Evolutionary conservation across 208 protist genomes (phyloP).

Genomic region (Trichomonas tenax): DNA sequence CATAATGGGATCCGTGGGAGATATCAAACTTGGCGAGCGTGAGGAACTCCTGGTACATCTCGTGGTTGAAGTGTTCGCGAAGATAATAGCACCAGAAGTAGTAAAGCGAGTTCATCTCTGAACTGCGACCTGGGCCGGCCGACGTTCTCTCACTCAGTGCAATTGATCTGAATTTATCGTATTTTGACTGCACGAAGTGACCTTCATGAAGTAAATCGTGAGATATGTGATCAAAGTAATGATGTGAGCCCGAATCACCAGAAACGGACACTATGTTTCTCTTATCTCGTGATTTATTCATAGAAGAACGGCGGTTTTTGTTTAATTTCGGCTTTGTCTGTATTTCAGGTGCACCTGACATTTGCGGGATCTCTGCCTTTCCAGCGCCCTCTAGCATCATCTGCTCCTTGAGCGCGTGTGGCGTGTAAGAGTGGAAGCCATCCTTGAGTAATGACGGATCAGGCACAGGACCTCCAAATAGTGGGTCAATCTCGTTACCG

Average conservation of each 20-base stretch:
- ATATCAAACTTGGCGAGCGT: neutral
- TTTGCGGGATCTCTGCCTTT: neutral
- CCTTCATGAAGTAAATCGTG: neutral
- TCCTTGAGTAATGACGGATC: neutral
- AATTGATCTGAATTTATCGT: neutral
- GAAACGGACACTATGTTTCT: neutral
- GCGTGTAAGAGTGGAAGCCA: neutral
- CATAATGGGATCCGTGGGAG: neutral
- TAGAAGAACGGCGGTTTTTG: neutral
- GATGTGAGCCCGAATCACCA: neutral
- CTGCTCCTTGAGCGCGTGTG: neutral
- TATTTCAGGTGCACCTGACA: neutral
- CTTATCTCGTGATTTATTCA: neutral
- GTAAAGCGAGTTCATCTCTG: neutral
- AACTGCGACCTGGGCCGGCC: neutral
- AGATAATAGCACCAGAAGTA: constrained; percentile 18
- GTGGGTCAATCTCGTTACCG: neutral
- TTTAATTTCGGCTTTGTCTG: neutral
- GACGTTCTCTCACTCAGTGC: neutral
- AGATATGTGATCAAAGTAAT: neutral
- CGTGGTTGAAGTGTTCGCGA: neutral
- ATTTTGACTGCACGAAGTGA: neutral
- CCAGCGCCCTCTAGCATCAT: neutral
- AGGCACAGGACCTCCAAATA: neutral
- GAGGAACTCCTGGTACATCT: neutral